These are phyloP conservation scores for Diaporthe vexans DNA, from an alignment of 2,329 filamentous ascomycete species.

Conservation along the genomic window DNA sequence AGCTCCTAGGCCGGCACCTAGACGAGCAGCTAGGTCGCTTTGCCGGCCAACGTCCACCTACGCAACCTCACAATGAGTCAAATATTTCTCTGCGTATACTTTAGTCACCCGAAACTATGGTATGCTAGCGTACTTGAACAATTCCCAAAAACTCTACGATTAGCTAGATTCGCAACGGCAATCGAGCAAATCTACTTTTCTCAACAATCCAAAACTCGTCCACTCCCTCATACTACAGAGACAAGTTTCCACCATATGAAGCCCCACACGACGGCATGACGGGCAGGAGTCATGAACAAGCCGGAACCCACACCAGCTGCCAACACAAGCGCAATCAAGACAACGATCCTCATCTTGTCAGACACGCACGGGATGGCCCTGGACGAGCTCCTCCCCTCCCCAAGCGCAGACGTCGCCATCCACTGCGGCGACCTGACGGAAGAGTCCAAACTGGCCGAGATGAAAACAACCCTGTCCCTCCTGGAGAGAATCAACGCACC, in stretches of 20 bases:
- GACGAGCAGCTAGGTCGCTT: background rate
- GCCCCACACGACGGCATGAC: background rate
- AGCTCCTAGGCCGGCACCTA: background rate
- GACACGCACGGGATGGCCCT: slow-evolving; percentile 58
- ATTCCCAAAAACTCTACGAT: background rate
- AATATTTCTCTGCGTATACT: background rate
- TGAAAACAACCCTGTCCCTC: slow-evolving; percentile 56
- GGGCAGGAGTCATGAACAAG: slow-evolving; percentile 4
- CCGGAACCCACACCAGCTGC: slow-evolving; percentile 1
- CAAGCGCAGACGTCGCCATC: slow-evolving; percentile 60
- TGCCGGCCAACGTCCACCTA: background rate
- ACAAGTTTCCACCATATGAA: background rate
- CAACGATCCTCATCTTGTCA: slow-evolving; percentile 55
- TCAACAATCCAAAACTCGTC: background rate
- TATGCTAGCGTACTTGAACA: background rate
- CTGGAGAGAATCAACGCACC: slow-evolving; percentile 60
- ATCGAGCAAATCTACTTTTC: background rate
- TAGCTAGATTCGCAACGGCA: background rate
- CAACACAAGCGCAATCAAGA: background rate
- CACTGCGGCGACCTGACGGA: slow-evolving; percentile 68
- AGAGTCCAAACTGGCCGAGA: slow-evolving; percentile 57
- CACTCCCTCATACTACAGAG: background rate
- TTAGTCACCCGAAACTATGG: background rate
- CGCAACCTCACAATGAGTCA: background rate
- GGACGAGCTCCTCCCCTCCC: slow-evolving; percentile 11